Evolutionary conservation across 2,329 filamentous ascomycete species (phyloP), one percentile per base, ranked within the genome.

Genomic region (Trichoderma polysporum): DNA sequence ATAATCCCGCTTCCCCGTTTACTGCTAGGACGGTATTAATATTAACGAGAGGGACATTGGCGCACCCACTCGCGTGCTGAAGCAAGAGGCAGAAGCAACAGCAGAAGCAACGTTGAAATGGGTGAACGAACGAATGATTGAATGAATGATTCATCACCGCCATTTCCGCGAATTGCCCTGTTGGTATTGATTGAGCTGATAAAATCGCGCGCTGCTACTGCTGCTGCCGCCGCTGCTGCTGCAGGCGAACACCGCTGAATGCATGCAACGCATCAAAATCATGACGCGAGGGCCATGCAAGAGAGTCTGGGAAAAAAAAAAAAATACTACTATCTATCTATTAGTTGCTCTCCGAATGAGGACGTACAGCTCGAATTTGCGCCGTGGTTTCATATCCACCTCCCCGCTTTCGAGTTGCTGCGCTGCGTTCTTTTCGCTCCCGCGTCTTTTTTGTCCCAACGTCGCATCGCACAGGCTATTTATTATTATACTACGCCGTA

Each of bases 281-380:
- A 52, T 52, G 49, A 52, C 49, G 49, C 49, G 49, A 52, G 17
- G 49, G 27, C 25, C 13, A 17, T 33, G 17, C 50, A 17, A 17
- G 17, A 53, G 50, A 53, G 8, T 1, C 22, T 3, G 19, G 15
- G n/a, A 22, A 45, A 45, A 5, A 19, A 45, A 45, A 19, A n/a
- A n/a, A 41, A 17, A 15, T 17, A 2, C n/a, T 35, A 41, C 15
- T 8, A 41, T n/a, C n/a, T 17, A 19, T 2, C 12, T 13, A 1
- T 7, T 12, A 31, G 50, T 27, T 19, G 27, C 50, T 19, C 50
- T 2, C 50, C 50, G n/a, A 9, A 56, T 56, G 35, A 45, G 12
- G 27, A 31, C 27, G 54, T 31, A n/a, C 45, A 63, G 60, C 60
- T 63, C 49, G 27, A 47, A 31, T 63, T 63, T 63, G 60, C 60